Evolutionary conservation across 2,329 filamentous ascomycete species (phyloP), one percentile per base, ranked within the genome.

Genomic region (Colletotrichum sp.): DNA sequence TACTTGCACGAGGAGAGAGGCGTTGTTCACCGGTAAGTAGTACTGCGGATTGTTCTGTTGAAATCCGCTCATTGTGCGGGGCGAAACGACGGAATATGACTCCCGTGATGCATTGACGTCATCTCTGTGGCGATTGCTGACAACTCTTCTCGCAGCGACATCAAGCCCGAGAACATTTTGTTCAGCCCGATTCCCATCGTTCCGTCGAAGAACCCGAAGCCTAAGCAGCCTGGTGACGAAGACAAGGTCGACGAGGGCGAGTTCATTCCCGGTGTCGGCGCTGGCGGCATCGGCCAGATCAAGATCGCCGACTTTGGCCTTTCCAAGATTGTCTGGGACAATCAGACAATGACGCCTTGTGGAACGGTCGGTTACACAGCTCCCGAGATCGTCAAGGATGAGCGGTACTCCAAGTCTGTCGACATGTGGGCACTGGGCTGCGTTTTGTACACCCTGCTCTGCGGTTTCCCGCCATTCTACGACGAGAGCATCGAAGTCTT

Each of bases 391-490:
- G 97, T 99, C 84, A 99, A 99, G 87, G 97, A 99, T 85, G 97
- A 99, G 86, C 93, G 96, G 26, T 99, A 99, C 85, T 99, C 96
- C 49, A 99, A 99, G 89, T 98, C 95, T 68, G 97, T 99, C 62
- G 97, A 99, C 82, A 99, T 99, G 97, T 99, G 97, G 97, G 97
- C 97, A 5, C 87, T 99, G 36, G 97, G 97, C 16, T 99, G 97
- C 83, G 97, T 99, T 13, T 89, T 99, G 7, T 99, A 99, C 88
- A 99, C 97, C 1, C 89, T 99, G 2, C 94, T 99, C 18, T 99
- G 97, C 81, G 97, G 97, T 16, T 99, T 99, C 87, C 97, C 97
- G 12, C 97, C 97, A 4, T 99, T 99, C 86, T 98, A 99, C 85
- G 97, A 99, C 80, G 97, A 99, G 87, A 98, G 95, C 82, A 99